Conservation (phyloP, 1,284 basidiomycete species). For the Inonotus obliquus region DNA sequence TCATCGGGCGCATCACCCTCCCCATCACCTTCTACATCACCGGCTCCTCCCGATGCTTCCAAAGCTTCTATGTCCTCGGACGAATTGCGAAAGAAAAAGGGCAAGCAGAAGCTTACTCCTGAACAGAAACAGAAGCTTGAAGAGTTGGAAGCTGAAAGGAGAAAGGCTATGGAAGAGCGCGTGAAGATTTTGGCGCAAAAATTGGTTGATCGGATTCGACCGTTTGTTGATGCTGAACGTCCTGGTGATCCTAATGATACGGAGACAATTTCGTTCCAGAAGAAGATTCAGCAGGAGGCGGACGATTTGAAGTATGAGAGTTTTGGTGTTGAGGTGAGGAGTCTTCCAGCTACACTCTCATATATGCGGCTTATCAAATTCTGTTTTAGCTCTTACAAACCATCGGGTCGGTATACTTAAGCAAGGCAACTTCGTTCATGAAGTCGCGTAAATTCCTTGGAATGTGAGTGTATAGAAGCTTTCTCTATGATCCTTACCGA, state of each 20-base stretch:
- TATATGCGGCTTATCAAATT: conserved; percentile 1
- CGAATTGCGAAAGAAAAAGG: conserved; percentile 35
- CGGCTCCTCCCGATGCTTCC: conserved; percentile 25
- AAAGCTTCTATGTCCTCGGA: conserved; percentile 23
- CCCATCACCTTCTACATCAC: conserved; percentile 26
- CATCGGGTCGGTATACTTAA: conserved; percentile 88
- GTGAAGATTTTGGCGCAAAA: conserved; percentile 71
- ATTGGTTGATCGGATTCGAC: conserved; percentile 78
- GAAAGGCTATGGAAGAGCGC: conserved; percentile 75
- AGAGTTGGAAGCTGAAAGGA: conserved; percentile 75
- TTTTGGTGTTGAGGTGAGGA: conserved; percentile 88
- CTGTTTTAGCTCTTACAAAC: conserved; percentile 66
- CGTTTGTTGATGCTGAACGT: conserved; percentile 84
- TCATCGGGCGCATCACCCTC: conserved; percentile 21
- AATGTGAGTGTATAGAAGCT: conserved; percentile 48
- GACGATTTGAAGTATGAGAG: conserved; percentile 98
- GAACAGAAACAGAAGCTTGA: conserved; percentile 84
- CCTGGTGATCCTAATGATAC: conserved; percentile 85
- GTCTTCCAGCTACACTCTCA: not conserved
- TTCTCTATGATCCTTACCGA: not conserved
- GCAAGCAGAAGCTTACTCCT: conserved; percentile 63
- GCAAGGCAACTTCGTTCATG: conserved; percentile 89
- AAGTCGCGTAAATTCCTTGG: conserved; percentile 91
- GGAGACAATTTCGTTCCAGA: conserved; percentile 77
- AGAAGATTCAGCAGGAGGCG: conserved; percentile 79